Percentiles rank a stretch among this genome's conserved stretches.
Conservation (phyloP, 169 alveolate genomes). For the Cryptosporidium xiaoi region DNA sequence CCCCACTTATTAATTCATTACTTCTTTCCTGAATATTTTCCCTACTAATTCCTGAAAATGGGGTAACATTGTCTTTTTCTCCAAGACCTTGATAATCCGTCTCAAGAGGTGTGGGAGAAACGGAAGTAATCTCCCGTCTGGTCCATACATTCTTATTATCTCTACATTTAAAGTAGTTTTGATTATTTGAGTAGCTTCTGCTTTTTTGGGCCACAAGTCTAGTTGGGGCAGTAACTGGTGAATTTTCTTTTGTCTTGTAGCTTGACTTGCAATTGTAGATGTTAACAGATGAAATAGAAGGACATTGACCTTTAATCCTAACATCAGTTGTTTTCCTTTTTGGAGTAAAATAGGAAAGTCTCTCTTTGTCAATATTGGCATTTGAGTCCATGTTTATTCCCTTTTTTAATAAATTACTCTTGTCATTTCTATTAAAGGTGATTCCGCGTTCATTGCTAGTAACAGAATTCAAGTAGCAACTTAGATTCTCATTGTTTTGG, state of each 20-base stretch:
- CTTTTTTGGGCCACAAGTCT: conserved; percentile 2
- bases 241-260: not conserved
- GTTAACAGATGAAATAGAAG: not conserved
- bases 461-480: not conserved
- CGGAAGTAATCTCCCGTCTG: not conserved
- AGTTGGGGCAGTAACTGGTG: conserved; percentile 55
- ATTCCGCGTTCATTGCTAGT: too few relatives aligned
- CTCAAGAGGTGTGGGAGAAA: not conserved
- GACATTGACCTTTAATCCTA: not conserved
- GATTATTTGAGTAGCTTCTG: not conserved
- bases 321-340: conserved; percentile 1
- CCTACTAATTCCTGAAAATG: not conserved
- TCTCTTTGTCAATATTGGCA: conserved; percentile 2
- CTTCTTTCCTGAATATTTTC: not conserved
- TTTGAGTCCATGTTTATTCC: not conserved
- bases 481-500: conserved; percentile 23
- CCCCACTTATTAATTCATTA: not conserved
- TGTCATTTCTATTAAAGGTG: not conserved
- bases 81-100: not conserved
- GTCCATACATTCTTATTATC: too few relatives aligned
- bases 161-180: not conserved
- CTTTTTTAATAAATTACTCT: not conserved
- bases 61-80: not conserved
- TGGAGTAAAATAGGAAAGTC: conserved; percentile 25
- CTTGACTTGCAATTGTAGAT: not conserved